These are phyloP conservation scores for Thyridium curvatum DNA, from an alignment of 2,329 filamentous ascomycete species.

Conservation along the genomic window DNA sequence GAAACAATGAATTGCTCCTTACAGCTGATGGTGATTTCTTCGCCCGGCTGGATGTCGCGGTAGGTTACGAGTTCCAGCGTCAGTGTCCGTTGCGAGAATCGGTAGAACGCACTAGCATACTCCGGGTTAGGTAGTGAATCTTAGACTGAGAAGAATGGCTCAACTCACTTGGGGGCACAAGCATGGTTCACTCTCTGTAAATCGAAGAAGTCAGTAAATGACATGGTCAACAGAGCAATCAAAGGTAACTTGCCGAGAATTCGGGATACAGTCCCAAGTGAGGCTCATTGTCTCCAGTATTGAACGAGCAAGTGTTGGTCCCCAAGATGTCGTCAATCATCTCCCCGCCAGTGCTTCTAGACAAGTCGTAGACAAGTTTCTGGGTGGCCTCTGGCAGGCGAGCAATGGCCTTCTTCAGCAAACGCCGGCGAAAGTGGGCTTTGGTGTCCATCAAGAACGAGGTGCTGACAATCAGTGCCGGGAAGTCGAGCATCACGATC, in stretches of 20 bases:
- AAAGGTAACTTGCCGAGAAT: constrained; percentile 18
- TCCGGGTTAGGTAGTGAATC: neutral
- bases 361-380: constrained; percentile 16
- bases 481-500: constrained; percentile 21
- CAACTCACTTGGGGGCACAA: constrained; percentile 26
- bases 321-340: constrained; percentile 23
- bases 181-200: constrained; percentile 27
- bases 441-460: constrained; percentile 10
- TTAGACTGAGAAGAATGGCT: neutral
- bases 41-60: constrained; percentile 22
- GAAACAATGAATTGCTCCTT: constrained; percentile 5
- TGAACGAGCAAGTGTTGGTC: constrained; percentile 25
- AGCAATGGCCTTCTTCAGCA: constrained; percentile 20
- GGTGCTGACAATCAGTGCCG: constrained; percentile 19
- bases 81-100: constrained; percentile 21
- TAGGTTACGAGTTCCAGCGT: constrained; percentile 25
- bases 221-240: neutral
- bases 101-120: constrained; percentile 21
- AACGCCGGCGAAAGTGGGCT: constrained; percentile 11
- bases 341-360: constrained; percentile 21
- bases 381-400: constrained; percentile 15
- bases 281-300: constrained; percentile 10
- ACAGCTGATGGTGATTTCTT: constrained; percentile 30
- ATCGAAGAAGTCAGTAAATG: neutral
- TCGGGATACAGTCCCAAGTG: constrained; percentile 23